These are phyloP conservation scores for Claviceps sp. DNA, from an alignment of 2,329 filamentous ascomycete species.

Conservation along the genomic window DNA sequence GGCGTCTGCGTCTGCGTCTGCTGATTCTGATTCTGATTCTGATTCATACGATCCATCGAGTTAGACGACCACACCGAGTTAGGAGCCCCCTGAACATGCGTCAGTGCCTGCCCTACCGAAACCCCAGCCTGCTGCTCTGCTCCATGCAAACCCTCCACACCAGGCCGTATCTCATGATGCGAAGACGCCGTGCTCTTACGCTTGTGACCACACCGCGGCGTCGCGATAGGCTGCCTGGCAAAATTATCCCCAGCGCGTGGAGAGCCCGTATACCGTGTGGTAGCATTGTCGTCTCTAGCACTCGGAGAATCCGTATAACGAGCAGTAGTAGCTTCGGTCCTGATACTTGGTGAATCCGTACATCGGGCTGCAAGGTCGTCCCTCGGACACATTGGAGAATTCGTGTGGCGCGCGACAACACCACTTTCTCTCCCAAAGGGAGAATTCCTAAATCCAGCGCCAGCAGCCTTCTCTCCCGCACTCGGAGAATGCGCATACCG, in stretches of 20 bases:
- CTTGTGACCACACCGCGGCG: constrained; percentile 23
- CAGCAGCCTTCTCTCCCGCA: constrained; percentile 19
- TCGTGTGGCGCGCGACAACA: constrained; percentile 37
- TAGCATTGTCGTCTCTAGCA: too few species aligned
- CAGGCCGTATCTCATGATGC: not conserved
- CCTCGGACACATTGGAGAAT: constrained; percentile 32
- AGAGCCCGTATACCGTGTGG: constrained; percentile 41
- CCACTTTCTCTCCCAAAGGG: constrained; percentile 14
- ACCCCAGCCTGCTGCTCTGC: not conserved
- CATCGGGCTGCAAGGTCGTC: constrained; percentile 33
- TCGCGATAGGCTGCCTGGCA: constrained; percentile 6
- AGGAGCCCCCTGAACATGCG: not conserved
- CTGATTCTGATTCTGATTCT: too few species aligned
- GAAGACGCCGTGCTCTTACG: constrained; percentile 28
- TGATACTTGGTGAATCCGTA: constrained; percentile 34
- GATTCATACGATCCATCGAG: too few species aligned
- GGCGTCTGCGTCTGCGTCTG: too few species aligned
- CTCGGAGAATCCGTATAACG: too few species aligned
- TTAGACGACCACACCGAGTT: too few species aligned
- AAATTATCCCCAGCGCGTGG: constrained; percentile 27
- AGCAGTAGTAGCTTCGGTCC: constrained; percentile 11
- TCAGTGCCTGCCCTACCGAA: not conserved
- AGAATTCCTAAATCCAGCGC: constrained; percentile 40
- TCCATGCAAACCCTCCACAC: not conserved
- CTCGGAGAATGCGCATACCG: constrained; percentile 38